Conservation (phyloP, 139 green algal genomes). For the Zygnema cylindricum region DNA sequence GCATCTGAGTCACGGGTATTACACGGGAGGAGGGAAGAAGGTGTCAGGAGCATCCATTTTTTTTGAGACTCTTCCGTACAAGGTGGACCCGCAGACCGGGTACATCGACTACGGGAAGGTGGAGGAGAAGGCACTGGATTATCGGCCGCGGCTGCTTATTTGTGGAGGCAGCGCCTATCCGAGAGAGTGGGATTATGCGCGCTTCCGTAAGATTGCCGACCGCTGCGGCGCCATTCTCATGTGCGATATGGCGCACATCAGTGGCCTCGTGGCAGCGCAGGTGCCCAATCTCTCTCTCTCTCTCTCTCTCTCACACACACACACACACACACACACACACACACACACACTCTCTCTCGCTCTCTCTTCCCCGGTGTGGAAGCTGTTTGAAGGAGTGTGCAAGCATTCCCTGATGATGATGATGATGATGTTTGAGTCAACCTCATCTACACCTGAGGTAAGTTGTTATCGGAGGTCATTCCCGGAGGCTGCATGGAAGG, state of each 20-base stretch:
- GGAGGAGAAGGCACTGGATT: constrained; percentile 85
- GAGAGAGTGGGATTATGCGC: constrained; percentile 86
- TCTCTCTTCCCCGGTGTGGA: no score
- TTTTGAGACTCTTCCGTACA: constrained; percentile 79
- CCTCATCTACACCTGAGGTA: no score
- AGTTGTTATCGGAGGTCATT: no score
- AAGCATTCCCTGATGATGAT: no score
- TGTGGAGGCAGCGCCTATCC: constrained; percentile 82
- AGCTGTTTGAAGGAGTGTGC: no score
- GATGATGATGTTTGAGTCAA: no score
- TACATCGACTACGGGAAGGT: constrained; percentile 85
- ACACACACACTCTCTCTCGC: no score
- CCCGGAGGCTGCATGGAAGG: no score
- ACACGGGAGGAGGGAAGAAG: constrained; percentile 84
- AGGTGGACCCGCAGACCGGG: constrained; percentile 84
- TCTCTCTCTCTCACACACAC: background rate
- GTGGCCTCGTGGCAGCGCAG: constrained; percentile 77
- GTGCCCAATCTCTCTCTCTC: constrained; percentile 48
- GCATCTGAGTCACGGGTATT: constrained; percentile 92
- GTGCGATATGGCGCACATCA: constrained; percentile 89
- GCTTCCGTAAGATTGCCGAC: constrained; percentile 77
- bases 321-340: no score
- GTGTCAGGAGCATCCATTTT: constrained; percentile 88
- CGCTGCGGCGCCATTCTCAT: constrained; percentile 80
- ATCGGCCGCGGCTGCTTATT: constrained; percentile 85